Conservation (phyloP, 441 rosid genomes). For the Codiaeum variegatum region DNA sequence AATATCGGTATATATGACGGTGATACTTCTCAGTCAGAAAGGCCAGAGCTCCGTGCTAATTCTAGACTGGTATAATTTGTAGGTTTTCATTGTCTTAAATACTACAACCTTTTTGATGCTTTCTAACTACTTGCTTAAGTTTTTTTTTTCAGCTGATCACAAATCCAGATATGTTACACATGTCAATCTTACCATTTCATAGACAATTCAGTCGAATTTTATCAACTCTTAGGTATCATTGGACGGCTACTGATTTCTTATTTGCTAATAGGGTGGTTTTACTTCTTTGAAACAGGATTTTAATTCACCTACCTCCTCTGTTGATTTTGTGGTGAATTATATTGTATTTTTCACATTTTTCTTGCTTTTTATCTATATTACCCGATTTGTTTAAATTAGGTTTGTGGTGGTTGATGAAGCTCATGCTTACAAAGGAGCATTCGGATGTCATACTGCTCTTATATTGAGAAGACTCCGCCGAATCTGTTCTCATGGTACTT, state of each 20-base stretch:
- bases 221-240: conserved; percentile 71
- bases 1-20: conserved; percentile 88
- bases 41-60: conserved; percentile 63
- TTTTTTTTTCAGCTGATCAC: conserved; percentile 70
- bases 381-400: conserved; percentile 34
- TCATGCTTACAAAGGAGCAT: conserved; percentile 92
- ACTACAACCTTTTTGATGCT: conserved; percentile 14
- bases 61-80: conserved; percentile 68
- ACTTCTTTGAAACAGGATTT: neutral
- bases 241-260: neutral
- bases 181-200: conserved; percentile 82
- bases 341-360: neutral
- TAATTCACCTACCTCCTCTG: neutral
- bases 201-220: conserved; percentile 71
- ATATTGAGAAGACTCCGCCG: conserved; percentile 89
- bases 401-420: conserved; percentile 92
- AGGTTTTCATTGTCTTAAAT: conserved; percentile 16
- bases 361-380: neutral
- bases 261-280: neutral
- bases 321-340: neutral
- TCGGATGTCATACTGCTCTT: conserved; percentile 95
- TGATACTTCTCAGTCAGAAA: conserved; percentile 68
- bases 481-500: conserved; percentile 77
- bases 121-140: conserved; percentile 20
- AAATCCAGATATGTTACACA: conserved; percentile 96